These are phyloP conservation scores for Triangularia setosa DNA, from an alignment of 2,329 filamentous ascomycete genomes.

Conservation along the genomic window DNA sequence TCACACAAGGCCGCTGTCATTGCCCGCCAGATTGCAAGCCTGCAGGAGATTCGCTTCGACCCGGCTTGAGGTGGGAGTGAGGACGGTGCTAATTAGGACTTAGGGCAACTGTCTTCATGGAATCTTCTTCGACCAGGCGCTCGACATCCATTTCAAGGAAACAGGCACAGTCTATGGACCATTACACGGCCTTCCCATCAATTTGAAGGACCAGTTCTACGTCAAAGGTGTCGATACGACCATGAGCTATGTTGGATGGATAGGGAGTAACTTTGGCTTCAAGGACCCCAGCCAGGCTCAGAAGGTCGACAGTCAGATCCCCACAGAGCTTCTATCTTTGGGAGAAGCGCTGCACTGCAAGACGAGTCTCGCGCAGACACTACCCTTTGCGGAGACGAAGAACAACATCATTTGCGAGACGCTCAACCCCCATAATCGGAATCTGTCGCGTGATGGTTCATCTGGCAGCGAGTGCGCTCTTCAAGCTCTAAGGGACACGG, in stretches of 20 bases:
- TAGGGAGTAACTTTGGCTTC: conserved; percentile 22
- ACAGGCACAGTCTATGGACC: conserved; percentile 48
- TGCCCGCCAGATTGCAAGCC: conserved; percentile 53
- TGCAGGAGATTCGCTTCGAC: conserved; percentile 6
- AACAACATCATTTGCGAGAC: conserved; percentile 35
- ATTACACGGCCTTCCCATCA: conserved; percentile 57
- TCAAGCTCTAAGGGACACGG: conserved; percentile 34
- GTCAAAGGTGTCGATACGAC: conserved; percentile 43
- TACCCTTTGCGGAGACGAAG: conserved; percentile 26
- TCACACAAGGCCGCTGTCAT: conserved; percentile 45
- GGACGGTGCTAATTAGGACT: neutral
- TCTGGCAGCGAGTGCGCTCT: conserved; percentile 37
- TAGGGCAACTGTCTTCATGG: conserved; percentile 48
- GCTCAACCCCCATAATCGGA: conserved; percentile 32
- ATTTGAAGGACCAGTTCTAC: conserved; percentile 43
- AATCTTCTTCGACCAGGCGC: conserved; percentile 45
- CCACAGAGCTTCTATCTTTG: conserved; percentile 27
- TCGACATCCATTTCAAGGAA: conserved; percentile 43
- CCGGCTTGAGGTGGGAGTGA: neutral
- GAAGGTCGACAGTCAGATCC: conserved; percentile 25
- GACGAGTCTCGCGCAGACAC: conserved; percentile 3
- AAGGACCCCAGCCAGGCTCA: conserved; percentile 14
- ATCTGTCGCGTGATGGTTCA: conserved; percentile 32
- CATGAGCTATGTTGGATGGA: conserved; percentile 34
- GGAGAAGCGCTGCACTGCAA: conserved; percentile 29